Conservation (phyloP, 2,329 filamentous ascomycete genomes). For the Aspergillus sp. region DNA sequence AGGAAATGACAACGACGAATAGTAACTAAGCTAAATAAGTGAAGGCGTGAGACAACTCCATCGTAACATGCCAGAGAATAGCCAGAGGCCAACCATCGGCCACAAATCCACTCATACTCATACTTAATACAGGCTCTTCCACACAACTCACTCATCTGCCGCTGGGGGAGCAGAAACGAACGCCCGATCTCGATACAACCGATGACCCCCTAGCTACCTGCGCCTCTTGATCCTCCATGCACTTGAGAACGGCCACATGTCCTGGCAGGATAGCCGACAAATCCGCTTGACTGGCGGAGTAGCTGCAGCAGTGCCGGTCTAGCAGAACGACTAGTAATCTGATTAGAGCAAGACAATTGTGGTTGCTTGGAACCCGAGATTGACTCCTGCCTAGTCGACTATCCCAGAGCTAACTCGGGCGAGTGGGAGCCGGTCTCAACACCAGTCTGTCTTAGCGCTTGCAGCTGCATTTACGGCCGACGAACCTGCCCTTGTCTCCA, state of each 20-base stretch:
- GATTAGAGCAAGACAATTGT: not conserved
- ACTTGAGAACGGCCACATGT: constrained; percentile 31
- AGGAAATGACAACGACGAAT: too few relatives aligned
- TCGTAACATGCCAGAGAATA: not conserved
- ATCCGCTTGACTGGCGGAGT: constrained; percentile 17
- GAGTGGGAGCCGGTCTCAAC: constrained; percentile 1
- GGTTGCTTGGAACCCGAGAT: constrained; percentile 2
- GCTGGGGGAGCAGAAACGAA: constrained; percentile 8
- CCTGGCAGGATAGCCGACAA: constrained; percentile 16
- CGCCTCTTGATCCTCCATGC: constrained; percentile 23
- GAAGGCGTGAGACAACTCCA: not conserved
- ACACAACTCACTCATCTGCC: not conserved
- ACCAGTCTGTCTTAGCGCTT: not conserved
- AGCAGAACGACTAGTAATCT: too few relatives aligned
- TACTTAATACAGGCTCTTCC: too few relatives aligned
- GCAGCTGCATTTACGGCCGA: not conserved
- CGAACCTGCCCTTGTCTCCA: constrained; percentile 1
- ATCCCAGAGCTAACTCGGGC: not conserved
- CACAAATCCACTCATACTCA: not conserved
- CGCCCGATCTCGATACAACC: constrained; percentile 21
- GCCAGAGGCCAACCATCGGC: not conserved
- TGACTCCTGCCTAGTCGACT: not conserved
- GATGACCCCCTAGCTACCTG: constrained; percentile 12
- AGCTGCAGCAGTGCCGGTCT: constrained; percentile 9
- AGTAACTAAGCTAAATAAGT: not conserved